phyloP scores from a whole-genome alignment of 306 rosid genomes.

The Cucumis melo region DNA sequence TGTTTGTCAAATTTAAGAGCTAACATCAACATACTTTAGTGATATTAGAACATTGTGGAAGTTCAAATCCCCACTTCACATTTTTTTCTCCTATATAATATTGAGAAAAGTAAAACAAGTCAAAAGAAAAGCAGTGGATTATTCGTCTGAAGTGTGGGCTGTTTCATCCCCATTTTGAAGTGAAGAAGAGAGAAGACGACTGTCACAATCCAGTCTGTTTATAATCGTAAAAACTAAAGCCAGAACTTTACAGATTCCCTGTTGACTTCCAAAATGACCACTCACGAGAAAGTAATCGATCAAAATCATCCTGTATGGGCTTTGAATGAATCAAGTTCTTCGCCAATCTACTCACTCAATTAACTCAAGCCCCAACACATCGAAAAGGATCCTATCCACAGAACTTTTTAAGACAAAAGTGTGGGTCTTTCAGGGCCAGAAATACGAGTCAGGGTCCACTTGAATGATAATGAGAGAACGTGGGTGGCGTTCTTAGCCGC shows the following conservation, averaged over 20 bases:
- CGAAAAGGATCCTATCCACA: neutral
- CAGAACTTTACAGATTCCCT: neutral
- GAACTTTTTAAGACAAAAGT: neutral
- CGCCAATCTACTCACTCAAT: neutral
- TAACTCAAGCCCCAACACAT: neutral
- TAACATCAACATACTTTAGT: too few species aligned
- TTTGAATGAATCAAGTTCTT: neutral
- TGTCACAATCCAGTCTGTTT: neutral
- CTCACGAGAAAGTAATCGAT: neutral
- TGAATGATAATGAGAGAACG: constrained; percentile 19
- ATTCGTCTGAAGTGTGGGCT: neutral
- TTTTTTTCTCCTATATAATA: too few species aligned
- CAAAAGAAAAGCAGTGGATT: neutral
- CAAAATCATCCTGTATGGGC: neutral
- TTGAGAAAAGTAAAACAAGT: too few species aligned
- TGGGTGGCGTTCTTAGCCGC: constrained; percentile 19
- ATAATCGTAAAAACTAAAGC: neutral
- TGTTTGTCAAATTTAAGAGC: too few species aligned
- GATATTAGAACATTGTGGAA: too few species aligned
- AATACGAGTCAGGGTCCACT: constrained; percentile 19
- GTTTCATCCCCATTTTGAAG: neutral
- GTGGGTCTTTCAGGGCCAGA: neutral
- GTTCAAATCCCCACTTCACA: too few species aligned
- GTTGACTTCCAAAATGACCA: neutral
- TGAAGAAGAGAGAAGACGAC: neutral